Conservation (phyloP, 192 early-diverging fungal species). For the Backusella macrospora region DNA sequence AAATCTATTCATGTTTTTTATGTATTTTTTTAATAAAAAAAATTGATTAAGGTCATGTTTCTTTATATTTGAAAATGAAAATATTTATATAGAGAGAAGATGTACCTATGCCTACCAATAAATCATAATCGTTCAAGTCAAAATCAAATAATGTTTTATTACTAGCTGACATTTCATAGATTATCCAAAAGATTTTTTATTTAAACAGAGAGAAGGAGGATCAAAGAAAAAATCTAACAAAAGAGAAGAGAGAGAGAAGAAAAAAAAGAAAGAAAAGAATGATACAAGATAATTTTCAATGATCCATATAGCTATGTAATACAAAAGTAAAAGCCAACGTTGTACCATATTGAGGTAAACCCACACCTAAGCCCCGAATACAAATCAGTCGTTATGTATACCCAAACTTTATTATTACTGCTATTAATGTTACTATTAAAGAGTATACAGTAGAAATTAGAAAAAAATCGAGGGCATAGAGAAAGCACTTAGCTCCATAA, state of each 20-base stretch:
- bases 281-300: not conserved
- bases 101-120: constrained; percentile 10
- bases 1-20: not conserved
- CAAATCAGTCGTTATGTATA: not conserved
- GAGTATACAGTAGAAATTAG: not conserved
- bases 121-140: not conserved
- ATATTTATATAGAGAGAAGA: not conserved
- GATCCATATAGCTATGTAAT: not conserved
- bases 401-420: not conserved
- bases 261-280: not conserved
- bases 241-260: not conserved
- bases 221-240: not conserved
- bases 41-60: not conserved
- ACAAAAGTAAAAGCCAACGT: not conserved
- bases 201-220: not conserved
- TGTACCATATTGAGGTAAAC: not conserved
- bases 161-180: not conserved
- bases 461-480: not conserved
- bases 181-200: too few species aligned
- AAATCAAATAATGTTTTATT: not conserved
- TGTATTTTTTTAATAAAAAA: not conserved
- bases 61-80: too few species aligned
- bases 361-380: not conserved
- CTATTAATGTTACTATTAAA: not conserved
- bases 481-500: not conserved